Percentiles rank a stretch among this genome's conserved stretches.
Evolutionary conservation across 192 early-diverging fungal species (phyloP).

Genomic region (Thamnidium elegans): DNA sequence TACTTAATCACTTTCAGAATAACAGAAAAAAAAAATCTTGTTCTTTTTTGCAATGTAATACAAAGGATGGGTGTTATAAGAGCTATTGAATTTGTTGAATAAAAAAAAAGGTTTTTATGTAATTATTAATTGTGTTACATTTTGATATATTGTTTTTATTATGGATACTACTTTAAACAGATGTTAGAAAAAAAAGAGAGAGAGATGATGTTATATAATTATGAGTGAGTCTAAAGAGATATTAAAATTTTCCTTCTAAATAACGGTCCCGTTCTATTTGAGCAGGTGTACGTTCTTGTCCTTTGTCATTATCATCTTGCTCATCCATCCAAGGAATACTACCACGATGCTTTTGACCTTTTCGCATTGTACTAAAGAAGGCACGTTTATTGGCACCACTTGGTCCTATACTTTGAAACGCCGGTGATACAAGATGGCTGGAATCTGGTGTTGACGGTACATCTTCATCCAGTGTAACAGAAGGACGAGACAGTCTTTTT

Average conservation of each 20-base stretch:
- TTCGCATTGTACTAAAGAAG: slow-evolving; percentile 14
- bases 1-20: too few species aligned
- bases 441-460: background rate
- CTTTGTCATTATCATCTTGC: too few species aligned
- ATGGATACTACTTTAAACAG: background rate
- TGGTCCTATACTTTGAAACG: background rate
- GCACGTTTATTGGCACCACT: background rate
- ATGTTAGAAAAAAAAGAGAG: background rate
- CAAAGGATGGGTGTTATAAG: too few species aligned
- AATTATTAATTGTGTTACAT: background rate
- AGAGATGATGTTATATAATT: too few species aligned
- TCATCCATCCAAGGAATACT: slow-evolving; percentile 10
- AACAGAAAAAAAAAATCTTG: too few species aligned
- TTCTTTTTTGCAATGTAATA: too few species aligned
- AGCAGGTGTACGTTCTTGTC: slow-evolving; percentile 20
- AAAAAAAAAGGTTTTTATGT: background rate
- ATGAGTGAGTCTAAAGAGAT: background rate
- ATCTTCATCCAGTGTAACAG: slow-evolving; percentile 2
- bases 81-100: background rate
- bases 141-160: background rate
- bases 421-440: background rate
- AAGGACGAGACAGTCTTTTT: background rate
- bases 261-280: slow-evolving; percentile 24
- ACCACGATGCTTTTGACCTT: slow-evolving; percentile 16
- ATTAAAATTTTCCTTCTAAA: slow-evolving; percentile 2